Evolutionary conservation across 768 basidiomycete species (phyloP), one percentile per base, ranked within the genome.

Genomic region (Leccinum boreale): DNA sequence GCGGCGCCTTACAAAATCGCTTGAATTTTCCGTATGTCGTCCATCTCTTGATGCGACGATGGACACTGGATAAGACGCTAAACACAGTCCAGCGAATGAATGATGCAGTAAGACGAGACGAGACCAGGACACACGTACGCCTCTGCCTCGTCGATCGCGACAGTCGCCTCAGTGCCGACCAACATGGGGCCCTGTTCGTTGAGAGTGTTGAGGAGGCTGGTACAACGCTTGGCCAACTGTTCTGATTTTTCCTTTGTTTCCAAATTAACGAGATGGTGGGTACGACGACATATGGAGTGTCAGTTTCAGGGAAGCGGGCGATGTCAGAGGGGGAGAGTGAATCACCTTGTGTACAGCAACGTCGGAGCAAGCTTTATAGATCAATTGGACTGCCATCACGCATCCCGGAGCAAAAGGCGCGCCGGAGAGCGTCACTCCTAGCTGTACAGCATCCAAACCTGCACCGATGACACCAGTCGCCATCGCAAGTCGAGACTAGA

Each of bases 271-370:
- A n/a, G 39, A 42, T 17, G 8, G 36, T 39, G 36, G 36, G 36
- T 0, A n/a, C 7, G 36, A n/a, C 36, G 15, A 36, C 35, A 26
- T 28, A n/a, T 42, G n/a, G n/a, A 1, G 10, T 9, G n/a, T 9
- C 2, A 42, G 39, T 42, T n/a, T 42, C 36, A n/a, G 36, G 36
- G n/a, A n/a, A 39, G 39, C n/a, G 4, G 39, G 0, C 21, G 28
- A 17, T 17, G 36, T 14, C 5, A 11, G 9, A 14, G 33, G 12
- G 24, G 17, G 56, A 35, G 55, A 46, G 58, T 51, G 39, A 49
- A 62, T 57, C 52, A 83, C 84, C 77, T 82, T 84, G 66, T 82
- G 77, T 21, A 77, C 66, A 21, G 73, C 65, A 19, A 84, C 74
- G 56, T 82, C 72, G 7, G 78, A 72, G 61, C 83, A 85, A 19